A percentile compares a stretch with the other conserved stretches of the same genome.
Evolutionary conservation across 805 yeast genomes (phyloP).

Genomic region (Wickerhamomyces alni): DNA sequence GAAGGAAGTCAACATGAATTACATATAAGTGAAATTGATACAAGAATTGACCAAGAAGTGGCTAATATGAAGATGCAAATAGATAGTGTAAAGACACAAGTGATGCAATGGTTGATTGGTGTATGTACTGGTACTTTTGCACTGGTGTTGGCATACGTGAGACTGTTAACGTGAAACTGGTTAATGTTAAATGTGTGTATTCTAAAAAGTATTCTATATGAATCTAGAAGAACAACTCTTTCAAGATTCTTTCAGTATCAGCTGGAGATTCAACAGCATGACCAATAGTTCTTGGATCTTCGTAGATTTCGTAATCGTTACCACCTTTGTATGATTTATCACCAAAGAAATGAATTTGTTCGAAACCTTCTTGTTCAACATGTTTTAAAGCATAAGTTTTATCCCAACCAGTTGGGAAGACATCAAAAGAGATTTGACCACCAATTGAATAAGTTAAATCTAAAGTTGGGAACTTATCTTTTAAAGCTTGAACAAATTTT

Average conservation of each 20-base stretch:
- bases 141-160: slow-evolving; percentile 81
- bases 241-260: slow-evolving; percentile 82
- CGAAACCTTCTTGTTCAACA: slow-evolving; percentile 78
- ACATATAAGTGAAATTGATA: slow-evolving; percentile 90
- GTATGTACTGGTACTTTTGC: slow-evolving; percentile 98
- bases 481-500: slow-evolving; percentile 78
- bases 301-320: slow-evolving; percentile 95
- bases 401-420: slow-evolving; percentile 99
- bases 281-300: slow-evolving; percentile 89
- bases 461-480: slow-evolving; percentile 73
- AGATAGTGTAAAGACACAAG: slow-evolving; percentile 92
- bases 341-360: slow-evolving; percentile 94
- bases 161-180: slow-evolving; percentile 68
- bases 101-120: slow-evolving; percentile 97
- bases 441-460: slow-evolving; percentile 96
- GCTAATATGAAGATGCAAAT: slow-evolving; percentile 93
- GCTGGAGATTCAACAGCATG: slow-evolving; percentile 87
- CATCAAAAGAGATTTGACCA: slow-evolving; percentile 98
- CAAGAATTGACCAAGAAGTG: slow-evolving; percentile 92
- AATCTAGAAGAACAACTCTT: slow-evolving; percentile 56
- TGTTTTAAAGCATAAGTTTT: slow-evolving; percentile 97
- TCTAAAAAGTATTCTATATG: background rate
- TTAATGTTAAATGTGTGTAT: background rate
- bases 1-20: slow-evolving; percentile 90
- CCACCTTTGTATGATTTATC: slow-evolving; percentile 97